phyloP scores from a whole-genome alignment of 768 basidiomycete species.

The Collybia sordida region DNA sequence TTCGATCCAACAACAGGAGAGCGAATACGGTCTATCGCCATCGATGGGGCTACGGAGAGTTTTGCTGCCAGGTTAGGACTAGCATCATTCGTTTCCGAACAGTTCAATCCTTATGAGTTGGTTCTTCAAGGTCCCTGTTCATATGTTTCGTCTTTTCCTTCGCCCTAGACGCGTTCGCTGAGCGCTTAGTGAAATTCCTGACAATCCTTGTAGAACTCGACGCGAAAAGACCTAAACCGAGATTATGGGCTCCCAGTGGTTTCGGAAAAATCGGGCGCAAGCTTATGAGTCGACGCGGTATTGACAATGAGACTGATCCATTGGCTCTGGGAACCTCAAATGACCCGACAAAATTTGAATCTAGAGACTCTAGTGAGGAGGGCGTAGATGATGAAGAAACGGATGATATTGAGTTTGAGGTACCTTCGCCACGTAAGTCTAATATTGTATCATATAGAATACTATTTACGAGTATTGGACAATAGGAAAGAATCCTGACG shows the following conservation, averaged over 20 bases:
- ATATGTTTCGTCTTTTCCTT: constrained; percentile 46
- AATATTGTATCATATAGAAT: not conserved
- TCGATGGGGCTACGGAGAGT: constrained; percentile 23
- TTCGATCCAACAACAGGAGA: constrained; percentile 36
- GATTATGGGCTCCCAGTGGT: constrained; percentile 44
- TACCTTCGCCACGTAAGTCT: not conserved
- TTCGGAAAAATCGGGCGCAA: constrained; percentile 37
- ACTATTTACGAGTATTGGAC: not conserved
- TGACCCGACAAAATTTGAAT: constrained; percentile 33
- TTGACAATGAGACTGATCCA: constrained; percentile 23
- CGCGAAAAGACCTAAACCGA: constrained; percentile 28
- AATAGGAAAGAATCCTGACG: constrained; percentile 41
- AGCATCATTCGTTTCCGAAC: too few species aligned
- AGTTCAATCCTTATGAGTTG: too few species aligned
- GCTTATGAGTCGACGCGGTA: constrained; percentile 25
- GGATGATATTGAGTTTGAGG: not conserved
- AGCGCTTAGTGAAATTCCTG: constrained; percentile 31
- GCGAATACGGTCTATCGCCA: constrained; percentile 18
- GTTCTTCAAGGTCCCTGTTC: constrained; percentile 35
- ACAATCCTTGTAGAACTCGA: constrained; percentile 33
- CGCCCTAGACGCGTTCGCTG: constrained; percentile 39
- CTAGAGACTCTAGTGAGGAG: constrained; percentile 11
- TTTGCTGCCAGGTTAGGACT: constrained; percentile 37
- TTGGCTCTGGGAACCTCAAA: constrained; percentile 34
- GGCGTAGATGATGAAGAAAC: constrained; percentile 18